Percentiles rank a stretch among this genome's conserved stretches.
phyloP scores from a whole-genome alignment of 768 basidiomycete species.

The Kwoniella sp. region DNA sequence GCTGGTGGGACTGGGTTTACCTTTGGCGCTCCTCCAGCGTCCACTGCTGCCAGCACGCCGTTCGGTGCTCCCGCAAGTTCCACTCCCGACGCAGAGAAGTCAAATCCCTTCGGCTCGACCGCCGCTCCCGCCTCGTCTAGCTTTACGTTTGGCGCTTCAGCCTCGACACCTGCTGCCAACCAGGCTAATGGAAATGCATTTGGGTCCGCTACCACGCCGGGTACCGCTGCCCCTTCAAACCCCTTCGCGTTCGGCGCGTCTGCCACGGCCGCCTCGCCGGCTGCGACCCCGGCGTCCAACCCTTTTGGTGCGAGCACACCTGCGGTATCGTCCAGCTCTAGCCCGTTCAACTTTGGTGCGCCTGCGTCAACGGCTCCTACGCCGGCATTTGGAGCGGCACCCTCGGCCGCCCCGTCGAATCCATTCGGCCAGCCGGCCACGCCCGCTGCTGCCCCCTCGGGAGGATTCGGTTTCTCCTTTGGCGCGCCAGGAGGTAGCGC shows the following conservation, averaged over 20 bases:
- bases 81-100: slow-evolving; percentile 5
- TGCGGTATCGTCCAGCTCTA: slow-evolving; percentile 5
- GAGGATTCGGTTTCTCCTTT: slow-evolving; percentile 10
- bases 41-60: slow-evolving; percentile 1
- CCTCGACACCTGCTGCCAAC: slow-evolving; percentile 3
- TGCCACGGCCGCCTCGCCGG: neutral
- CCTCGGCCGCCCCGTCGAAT: slow-evolving; percentile 1
- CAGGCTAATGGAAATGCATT: neutral
- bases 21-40: slow-evolving; percentile 4
- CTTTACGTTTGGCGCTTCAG: slow-evolving; percentile 4
- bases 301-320: slow-evolving; percentile 14
- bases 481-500: slow-evolving; percentile 8
- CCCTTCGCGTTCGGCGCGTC: slow-evolving; percentile 12
- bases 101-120: slow-evolving; percentile 6
- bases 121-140: slow-evolving; percentile 10
- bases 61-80: neutral
- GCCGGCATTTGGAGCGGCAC: neutral
- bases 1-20: neutral
- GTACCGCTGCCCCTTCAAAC: slow-evolving; percentile 4
- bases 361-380: too few species aligned
- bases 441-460: slow-evolving; percentile 1
- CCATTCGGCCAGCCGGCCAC: slow-evolving; percentile 6
- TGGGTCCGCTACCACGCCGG: neutral
- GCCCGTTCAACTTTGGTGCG: too few species aligned
- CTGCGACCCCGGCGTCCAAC: slow-evolving; percentile 11